Evolutionary conservation across 2,329 filamentous ascomycete species (phyloP).

Genomic region (Pseudodiploospora longispora): DNA sequence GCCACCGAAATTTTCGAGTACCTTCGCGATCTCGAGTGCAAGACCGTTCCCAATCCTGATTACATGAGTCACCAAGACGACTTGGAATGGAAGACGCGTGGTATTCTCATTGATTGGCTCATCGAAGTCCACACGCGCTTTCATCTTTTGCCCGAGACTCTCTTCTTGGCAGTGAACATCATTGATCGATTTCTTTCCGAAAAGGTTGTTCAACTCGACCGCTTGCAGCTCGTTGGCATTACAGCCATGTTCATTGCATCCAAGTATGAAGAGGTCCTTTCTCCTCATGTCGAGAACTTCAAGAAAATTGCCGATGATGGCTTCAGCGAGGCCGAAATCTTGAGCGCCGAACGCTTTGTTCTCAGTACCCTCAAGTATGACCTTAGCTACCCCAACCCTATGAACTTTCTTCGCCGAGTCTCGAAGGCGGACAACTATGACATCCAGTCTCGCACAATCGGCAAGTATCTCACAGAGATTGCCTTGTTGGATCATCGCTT

Average conservation of each 20-base stretch:
- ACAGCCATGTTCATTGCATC: conserved; percentile 99
- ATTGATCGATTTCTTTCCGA: conserved; percentile 94
- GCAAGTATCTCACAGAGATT: conserved; percentile 97
- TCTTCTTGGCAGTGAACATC: conserved; percentile 96
- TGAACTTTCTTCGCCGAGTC: conserved; percentile 98
- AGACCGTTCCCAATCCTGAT: conserved; percentile 74
- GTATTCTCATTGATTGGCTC: conserved; percentile 95
- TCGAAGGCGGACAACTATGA: conserved; percentile 99
- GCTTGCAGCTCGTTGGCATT: conserved; percentile 91
- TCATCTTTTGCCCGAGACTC: conserved; percentile 87
- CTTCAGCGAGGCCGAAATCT: conserved; percentile 88
- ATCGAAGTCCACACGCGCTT: conserved; percentile 98
- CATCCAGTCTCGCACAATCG: conserved; percentile 92
- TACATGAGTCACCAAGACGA: conserved; percentile 96
- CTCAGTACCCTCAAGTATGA: conserved; percentile 90
- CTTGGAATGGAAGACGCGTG: conserved; percentile 97
- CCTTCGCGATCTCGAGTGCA: conserved; percentile 73
- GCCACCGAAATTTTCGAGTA: conserved; percentile 97
- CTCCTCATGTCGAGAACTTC: conserved; percentile 95
- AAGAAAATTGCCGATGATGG: conserved; percentile 94
- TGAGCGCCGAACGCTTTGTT: conserved; percentile 94
- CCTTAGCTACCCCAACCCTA: conserved; percentile 96
- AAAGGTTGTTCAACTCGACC: conserved; percentile 93
- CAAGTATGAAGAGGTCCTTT: conserved; percentile 97
- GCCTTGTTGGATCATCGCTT: conserved; percentile 92